These are phyloP conservation scores for Aureobasidium sp. DNA, from an alignment of 2,329 filamentous ascomycete species.

Conservation along the genomic window DNA sequence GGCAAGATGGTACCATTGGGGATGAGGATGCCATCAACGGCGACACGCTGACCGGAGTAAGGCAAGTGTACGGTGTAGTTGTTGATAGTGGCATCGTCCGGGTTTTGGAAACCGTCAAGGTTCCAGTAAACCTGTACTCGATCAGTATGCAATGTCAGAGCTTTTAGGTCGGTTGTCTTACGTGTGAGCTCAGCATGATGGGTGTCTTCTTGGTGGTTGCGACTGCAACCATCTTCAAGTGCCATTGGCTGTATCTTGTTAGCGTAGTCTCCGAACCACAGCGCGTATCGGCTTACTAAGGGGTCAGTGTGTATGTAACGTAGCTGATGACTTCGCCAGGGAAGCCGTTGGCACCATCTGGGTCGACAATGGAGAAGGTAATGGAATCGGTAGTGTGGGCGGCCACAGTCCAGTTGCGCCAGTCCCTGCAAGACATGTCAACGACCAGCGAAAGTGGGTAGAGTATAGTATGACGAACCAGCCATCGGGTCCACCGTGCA, in stretches of 20 bases:
- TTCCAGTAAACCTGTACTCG: slow-evolving; percentile 67
- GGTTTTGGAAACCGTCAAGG: slow-evolving; percentile 70
- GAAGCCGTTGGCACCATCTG: slow-evolving; percentile 68
- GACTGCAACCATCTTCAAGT: slow-evolving; percentile 65
- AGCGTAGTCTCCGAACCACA: slow-evolving; percentile 22
- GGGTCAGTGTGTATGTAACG: slow-evolving; percentile 64
- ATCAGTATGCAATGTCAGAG: background rate
- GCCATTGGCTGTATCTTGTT: slow-evolving; percentile 46
- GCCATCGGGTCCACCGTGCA: slow-evolving; percentile 44
- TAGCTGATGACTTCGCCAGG: slow-evolving; percentile 69
- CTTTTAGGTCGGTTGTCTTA: slow-evolving; percentile 29
- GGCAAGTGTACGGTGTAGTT: slow-evolving; percentile 70
- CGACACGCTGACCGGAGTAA: slow-evolving; percentile 63
- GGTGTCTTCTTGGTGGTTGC: slow-evolving; percentile 69
- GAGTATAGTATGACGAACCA: slow-evolving; percentile 46
- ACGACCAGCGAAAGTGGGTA: slow-evolving; percentile 47
- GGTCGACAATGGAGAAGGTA: slow-evolving; percentile 68
- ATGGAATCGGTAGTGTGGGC: slow-evolving; percentile 60
- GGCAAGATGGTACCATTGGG: slow-evolving; percentile 56
- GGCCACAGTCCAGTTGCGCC: slow-evolving; percentile 65
- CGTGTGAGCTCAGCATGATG: slow-evolving; percentile 71
- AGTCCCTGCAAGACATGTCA: slow-evolving; percentile 52
- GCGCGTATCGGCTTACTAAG: slow-evolving; percentile 22
- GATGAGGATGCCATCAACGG: slow-evolving; percentile 50
- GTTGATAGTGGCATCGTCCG: slow-evolving; percentile 56